Evolutionary conservation across 208 protist genomes (phyloP), one percentile per base, ranked within the genome.

Genomic region (Crithidia bombi): DNA sequence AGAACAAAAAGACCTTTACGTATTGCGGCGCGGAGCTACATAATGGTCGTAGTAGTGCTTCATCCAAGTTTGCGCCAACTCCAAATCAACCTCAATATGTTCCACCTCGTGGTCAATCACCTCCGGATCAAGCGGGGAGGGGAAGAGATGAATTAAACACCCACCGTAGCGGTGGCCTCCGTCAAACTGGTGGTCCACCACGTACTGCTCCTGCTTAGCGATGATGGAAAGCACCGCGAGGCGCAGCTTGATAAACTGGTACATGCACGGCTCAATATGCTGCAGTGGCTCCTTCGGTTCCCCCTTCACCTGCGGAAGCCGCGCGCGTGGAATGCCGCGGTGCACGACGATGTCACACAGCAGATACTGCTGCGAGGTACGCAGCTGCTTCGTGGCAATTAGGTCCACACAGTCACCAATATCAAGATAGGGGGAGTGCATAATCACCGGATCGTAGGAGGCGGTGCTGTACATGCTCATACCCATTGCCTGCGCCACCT

Each of bases 11-110:
- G 12, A 5, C 15, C 21, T n/a, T 19, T 58, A 72, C 5, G 43
- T 44, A 19, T 17, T 73, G 72, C 77, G 75, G 23, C 75, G 72
- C 11, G 86, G 87, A 17, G 81, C 78, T 21, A 93, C 59, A 52
- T 89, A 92, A 57, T 91, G 79, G 46, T 93, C 87, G 64, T 91
- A 92, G 70, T 95, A 95, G 76, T 95, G 90, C 66, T 93, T 89
- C 85, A 93, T 88, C 86, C 87, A 95, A 10, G 38, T 66, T 58
- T 79, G 68, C 23, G 90, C 90, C 5, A 95, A 77, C 41, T 95
- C 86, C 15, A 91, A 67, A 58, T 95, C 90, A 17, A 95, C 65
- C 54, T 93, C 87, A 46, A 95, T 81, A 69, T 92, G 86, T 44
- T 93, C 75, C 36, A 93, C 85, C 36, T 93, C 79, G 65, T 93